Percentiles rank a stretch among this genome's conserved stretches.
phyloP scores from a whole-genome alignment of 192 early-diverging fungal species.

The Backusella tuberculispora region DNA sequence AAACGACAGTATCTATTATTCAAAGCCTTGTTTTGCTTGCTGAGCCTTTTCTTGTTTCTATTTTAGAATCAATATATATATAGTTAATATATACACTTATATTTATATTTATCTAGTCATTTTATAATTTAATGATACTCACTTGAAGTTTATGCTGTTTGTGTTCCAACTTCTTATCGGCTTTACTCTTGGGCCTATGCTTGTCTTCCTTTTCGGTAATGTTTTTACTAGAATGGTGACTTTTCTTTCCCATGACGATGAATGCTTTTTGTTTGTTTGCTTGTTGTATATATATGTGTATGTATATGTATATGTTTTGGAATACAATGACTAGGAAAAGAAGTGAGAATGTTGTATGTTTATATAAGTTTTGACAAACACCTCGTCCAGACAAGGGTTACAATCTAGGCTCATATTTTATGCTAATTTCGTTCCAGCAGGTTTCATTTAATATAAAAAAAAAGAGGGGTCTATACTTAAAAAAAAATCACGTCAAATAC shows the following conservation, averaged over 20 bases:
- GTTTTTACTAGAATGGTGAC: neutral
- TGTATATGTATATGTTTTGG: too few species aligned
- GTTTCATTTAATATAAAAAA: too few species aligned
- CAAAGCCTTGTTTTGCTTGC: neutral
- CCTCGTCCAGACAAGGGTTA: too few species aligned
- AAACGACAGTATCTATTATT: neutral
- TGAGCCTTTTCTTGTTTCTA: slow-evolving; percentile 6
- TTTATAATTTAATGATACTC: neutral
- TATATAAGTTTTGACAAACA: too few species aligned
- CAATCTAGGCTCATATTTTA: too few species aligned
- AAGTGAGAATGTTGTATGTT: too few species aligned
- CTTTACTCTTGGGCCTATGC: neutral
- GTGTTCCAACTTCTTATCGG: slow-evolving; percentile 9
- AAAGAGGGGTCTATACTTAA: too few species aligned
- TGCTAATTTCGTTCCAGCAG: too few species aligned
- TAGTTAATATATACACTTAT: neutral
- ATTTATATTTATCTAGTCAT: neutral
- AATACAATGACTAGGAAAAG: too few species aligned
- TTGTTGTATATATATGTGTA: too few species aligned
- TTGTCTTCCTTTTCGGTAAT: neutral
- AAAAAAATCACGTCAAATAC: too few species aligned
- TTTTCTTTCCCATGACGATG: slow-evolving; percentile 3
- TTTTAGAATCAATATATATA: neutral
- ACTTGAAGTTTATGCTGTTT: slow-evolving; percentile 1
- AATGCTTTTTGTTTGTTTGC: neutral